Evolutionary conservation across 1,284 basidiomycete species (phyloP).

Genomic region (Melanopsichium pennsylvanicum): DNA sequence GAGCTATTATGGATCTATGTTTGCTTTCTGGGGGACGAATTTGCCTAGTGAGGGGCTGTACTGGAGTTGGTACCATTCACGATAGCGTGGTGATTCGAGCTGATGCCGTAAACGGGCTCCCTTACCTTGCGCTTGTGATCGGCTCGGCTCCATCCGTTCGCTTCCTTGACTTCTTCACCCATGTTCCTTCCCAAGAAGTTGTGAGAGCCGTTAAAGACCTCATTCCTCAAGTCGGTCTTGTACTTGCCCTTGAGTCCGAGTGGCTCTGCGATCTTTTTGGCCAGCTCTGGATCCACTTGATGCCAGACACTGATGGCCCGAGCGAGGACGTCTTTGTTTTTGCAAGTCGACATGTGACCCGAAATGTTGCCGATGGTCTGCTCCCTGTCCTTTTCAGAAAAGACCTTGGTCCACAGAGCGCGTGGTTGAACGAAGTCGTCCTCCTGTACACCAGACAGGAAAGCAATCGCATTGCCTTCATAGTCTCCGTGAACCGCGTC

Average conservation of each 20-base stretch:
- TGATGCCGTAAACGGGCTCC: conserved; percentile 23
- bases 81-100: conserved; percentile 10
- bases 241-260: conserved; percentile 40
- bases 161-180: conserved; percentile 4
- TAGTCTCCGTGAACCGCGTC: conserved; percentile 31
- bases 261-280: conserved; percentile 44
- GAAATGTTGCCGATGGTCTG: conserved; percentile 36
- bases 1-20: too few species aligned
- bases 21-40: too few species aligned
- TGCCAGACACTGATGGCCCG: conserved; percentile 49
- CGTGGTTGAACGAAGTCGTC: conserved; percentile 88
- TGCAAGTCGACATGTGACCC: conserved; percentile 49
- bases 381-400: conserved; percentile 70
- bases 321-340: conserved; percentile 25
- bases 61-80: conserved; percentile 23
- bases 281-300: conserved; percentile 46
- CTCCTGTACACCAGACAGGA: conserved; percentile 75
- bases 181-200: conserved; percentile 41
- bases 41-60: too few species aligned
- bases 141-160: conserved; percentile 6
- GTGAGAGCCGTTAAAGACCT: conserved; percentile 49
- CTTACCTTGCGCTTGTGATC: conserved; percentile 14
- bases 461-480: conserved; percentile 68
- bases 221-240: conserved; percentile 35
- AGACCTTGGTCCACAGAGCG: conserved; percentile 79